Base-by-base conservation (phyloP, 805 yeast species). In the Myxozyma udenii region DNA sequence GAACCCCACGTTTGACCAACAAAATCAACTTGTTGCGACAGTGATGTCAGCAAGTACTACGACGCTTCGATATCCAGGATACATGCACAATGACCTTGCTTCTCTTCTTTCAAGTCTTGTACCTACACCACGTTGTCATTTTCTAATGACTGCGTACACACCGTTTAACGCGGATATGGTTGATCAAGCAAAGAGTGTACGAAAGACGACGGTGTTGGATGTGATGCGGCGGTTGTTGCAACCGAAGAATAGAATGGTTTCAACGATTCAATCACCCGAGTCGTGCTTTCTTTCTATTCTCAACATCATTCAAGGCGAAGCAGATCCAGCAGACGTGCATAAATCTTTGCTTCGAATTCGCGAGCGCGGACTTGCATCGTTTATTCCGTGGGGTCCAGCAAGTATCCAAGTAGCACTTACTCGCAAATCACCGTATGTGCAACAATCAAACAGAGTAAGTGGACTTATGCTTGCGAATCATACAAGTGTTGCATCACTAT, bases 41-140 rank as follows among this genome's bases (percentile, higher is more conserved):
- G 88, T 87, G 7, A 79, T 89, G 75, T 83, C 95, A 0, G 82
- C 90, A 0, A 73, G 88, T 2, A 87, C 98, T 1, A 87, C 91
- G 55, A 86, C 98, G 0, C 70, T 93, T 41, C 75, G 98, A 60
- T 91, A 85, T 66, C 98, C 98, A 3, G 83, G 93, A 43, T 88
- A 88, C 70, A 84, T 89, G 78, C 90, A 87, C 74, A 86, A 85
- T 64, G 87, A 95, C 2, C 71, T 85, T 60, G 86, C 89, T 36
- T 84, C 95, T 44, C 80, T 93, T 16, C 69, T 88, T 44, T 83
- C 96, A 1, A 80, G 91, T 1, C 69, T 93, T 58, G 79, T 93
- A 1, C 96, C 97, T 1, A 83, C 88, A 0, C 95, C 95, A 0
- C 84, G 84, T 41, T 71, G 85, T 60, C 95, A 88, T 67, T 87